phyloP scores from a whole-genome alignment of 2,329 filamentous ascomycete genomes.

The Gremmenia infestans region DNA sequence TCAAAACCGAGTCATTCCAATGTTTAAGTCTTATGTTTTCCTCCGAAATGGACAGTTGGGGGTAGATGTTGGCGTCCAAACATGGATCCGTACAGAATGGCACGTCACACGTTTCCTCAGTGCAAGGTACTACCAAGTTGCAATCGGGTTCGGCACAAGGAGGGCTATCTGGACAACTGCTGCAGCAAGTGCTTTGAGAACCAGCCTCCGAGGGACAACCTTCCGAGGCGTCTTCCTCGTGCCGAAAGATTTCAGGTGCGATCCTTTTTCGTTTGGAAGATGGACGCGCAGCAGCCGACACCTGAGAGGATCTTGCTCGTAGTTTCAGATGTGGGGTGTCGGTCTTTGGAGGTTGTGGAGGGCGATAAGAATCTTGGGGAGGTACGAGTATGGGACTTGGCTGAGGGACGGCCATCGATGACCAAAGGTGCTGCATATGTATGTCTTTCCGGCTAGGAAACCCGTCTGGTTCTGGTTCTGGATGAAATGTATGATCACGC shows the following conservation, averaged over 20 bases:
- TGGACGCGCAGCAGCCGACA: background rate
- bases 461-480: background rate
- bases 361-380: background rate
- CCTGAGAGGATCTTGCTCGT: background rate
- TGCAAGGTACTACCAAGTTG: conserved; percentile 16
- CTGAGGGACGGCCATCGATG: background rate
- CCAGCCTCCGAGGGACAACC: conserved; percentile 6
- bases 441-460: background rate
- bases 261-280: conserved; percentile 11
- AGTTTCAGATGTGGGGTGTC: background rate
- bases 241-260: background rate
- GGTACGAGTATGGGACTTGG: background rate
- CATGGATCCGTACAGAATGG: conserved; percentile 21
- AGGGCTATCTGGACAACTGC: conserved; percentile 24
- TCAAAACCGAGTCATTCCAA: conserved; percentile 13
- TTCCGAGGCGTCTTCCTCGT: background rate
- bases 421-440: background rate
- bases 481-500: background rate
- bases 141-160: conserved; percentile 24
- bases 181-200: conserved; percentile 26
- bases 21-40: background rate
- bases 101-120: conserved; percentile 15
- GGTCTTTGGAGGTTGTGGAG: background rate
- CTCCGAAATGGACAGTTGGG: conserved; percentile 4
- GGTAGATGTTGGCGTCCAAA: conserved; percentile 9